These are phyloP conservation scores for Stellera chamaejasme DNA, from an alignment of 345 rosid species.

Conservation along the genomic window DNA sequence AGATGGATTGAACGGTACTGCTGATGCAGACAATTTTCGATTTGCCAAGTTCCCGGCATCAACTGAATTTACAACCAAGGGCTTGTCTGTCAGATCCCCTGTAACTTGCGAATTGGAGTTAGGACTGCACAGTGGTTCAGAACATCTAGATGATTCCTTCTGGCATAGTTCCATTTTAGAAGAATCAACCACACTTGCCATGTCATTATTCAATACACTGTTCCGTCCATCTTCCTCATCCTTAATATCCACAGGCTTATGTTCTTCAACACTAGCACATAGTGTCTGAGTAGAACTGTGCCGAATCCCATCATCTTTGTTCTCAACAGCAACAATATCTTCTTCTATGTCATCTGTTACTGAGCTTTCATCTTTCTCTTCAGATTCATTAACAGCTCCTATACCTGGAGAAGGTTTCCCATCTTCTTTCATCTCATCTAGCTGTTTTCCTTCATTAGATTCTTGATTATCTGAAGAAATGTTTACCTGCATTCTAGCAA, in stretches of 20 bases:
- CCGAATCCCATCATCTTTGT: slow-evolving; percentile 33
- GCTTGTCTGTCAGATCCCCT: slow-evolving; percentile 62
- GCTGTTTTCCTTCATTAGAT: slow-evolving; percentile 18
- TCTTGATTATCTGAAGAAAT: slow-evolving; percentile 41
- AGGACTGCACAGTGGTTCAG: slow-evolving; percentile 25
- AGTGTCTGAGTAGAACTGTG: slow-evolving; percentile 23
- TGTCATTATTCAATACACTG: slow-evolving; percentile 18
- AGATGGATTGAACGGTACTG: slow-evolving; percentile 90
- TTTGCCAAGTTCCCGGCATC: slow-evolving; percentile 42
- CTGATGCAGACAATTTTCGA: slow-evolving; percentile 92
- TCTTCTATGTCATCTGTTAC: slow-evolving; percentile 16
- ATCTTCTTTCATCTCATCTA: slow-evolving; percentile 28
- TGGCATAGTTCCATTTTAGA: slow-evolving; percentile 25
- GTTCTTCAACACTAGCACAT: slow-evolving; percentile 19
- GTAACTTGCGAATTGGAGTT: slow-evolving; percentile 17
- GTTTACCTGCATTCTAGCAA: slow-evolving; percentile 45
- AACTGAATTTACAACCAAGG: slow-evolving; percentile 28
- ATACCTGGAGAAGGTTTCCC: slow-evolving; percentile 18
- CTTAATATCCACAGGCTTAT: slow-evolving; percentile 24
- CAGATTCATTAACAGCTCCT: slow-evolving; percentile 19
- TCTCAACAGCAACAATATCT: slow-evolving; percentile 25
- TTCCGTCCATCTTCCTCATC: slow-evolving; percentile 20
- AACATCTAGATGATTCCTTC: slow-evolving; percentile 23
- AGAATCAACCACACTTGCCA: slow-evolving; percentile 35
- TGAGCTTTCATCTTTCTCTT: slow-evolving; percentile 31